Conservation (phyloP, 352 stramenopile genomes). For the Blastocystis sp. region DNA sequence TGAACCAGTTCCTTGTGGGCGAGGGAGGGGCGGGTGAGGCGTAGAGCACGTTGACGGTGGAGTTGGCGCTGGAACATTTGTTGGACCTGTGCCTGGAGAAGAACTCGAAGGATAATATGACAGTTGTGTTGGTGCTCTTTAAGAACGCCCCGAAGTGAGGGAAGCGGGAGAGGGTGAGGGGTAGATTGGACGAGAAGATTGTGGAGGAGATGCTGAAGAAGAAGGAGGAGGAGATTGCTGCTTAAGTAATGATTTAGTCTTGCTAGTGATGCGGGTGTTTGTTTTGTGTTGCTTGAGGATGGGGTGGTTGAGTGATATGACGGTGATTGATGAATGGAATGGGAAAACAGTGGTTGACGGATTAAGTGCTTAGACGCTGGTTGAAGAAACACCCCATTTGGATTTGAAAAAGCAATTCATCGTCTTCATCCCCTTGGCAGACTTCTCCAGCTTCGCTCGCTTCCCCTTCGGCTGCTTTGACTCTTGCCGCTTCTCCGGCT, state of each 20-base stretch:
- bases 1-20: conserved; percentile 75
- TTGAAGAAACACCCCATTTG: conserved; percentile 30
- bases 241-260: conserved; percentile 10
- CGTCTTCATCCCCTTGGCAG: neutral
- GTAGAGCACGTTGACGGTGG: conserved; percentile 45
- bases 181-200: conserved; percentile 49
- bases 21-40: conserved; percentile 75
- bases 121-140: conserved; percentile 74
- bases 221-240: conserved; percentile 7
- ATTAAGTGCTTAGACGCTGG: neutral
- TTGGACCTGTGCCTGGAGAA: conserved; percentile 73
- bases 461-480: neutral
- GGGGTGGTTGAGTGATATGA: neutral
- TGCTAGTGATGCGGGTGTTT: neutral
- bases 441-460: neutral
- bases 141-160: conserved; percentile 70
- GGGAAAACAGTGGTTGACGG: neutral
- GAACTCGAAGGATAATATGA: conserved; percentile 76
- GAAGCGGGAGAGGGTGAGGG: neutral
- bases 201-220: neutral
- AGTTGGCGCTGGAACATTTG: conserved; percentile 42
- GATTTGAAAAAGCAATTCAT: neutral
- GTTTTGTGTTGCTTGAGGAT: neutral
- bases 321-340: neutral
- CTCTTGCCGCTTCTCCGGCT: neutral